Base-by-base conservation (phyloP, 805 yeast species). In the Saccharomycopsis oosterbeekiorum region DNA sequence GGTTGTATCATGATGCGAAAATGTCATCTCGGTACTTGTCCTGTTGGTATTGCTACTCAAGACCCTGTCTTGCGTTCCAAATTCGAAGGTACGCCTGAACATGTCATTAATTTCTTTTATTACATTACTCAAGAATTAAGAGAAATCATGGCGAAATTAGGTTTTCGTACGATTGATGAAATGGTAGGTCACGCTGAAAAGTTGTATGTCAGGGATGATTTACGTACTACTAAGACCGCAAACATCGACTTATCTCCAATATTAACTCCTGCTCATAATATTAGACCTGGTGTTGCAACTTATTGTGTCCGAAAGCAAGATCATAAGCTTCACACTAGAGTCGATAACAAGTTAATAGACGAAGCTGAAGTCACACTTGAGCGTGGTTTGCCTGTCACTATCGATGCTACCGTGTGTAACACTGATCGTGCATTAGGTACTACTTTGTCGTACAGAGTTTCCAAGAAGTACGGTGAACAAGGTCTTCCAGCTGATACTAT, bases 31-130 rank as follows among this genome's bases (percentile, higher is more conserved):
- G 89, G 89, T 77, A 84, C 96, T 47, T 93, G 99, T 76, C 97
- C 99, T 36, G 99, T 93, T 57, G 99, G 99, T 76, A 89, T 93
- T 77, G 99, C 99, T 55, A 93, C 99, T 37, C 99, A 94, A 76
- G 98, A 93, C 74, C 97, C 97, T 19, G 89, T 85, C 67, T 80
- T 93, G 67, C 84, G 99, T 76, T 83, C 83, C 76, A 94, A 93
- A 75, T 93, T 93, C 76, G 80, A 83, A 70, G 99, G 99, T 71
- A 92, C 97, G 58, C 99, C 99, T 59, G 99, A 93, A 77, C 97
- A 93, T 71, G 98, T 93, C 62, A 92, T 93, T 75, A 93, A 93
- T 80, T 94, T 93, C 81, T 94, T 94, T 82, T 93, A 87, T 79
- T 94, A 92, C 76, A 80, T 93, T 73, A 85, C 97, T 61, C 89